phyloP scores from a whole-genome alignment of 1,139 yeast genomes.

The Scheffersomyces segobiensis region DNA sequence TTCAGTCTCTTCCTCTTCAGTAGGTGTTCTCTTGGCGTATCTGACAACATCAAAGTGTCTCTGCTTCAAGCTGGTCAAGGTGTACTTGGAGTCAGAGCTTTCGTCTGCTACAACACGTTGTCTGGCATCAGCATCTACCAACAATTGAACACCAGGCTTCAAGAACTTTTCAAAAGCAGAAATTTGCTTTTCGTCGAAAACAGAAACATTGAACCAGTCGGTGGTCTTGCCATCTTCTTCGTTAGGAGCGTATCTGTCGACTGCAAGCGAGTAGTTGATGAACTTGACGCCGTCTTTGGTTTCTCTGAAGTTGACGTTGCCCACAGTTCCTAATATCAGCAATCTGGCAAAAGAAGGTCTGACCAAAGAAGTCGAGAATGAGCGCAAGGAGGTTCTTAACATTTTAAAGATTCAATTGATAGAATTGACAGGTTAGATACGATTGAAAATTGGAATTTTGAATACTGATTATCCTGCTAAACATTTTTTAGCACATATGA shows the following conservation, averaged over 20 bases:
- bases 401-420: constrained; percentile 11
- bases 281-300: constrained; percentile 39
- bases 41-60: constrained; percentile 38
- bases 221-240: constrained; percentile 32
- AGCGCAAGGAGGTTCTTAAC: constrained; percentile 34
- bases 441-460: no score
- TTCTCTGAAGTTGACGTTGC: constrained; percentile 38
- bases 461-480: neutral
- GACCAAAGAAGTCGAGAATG: constrained; percentile 32
- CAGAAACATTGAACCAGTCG: constrained; percentile 46
- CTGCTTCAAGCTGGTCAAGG: constrained; percentile 37
- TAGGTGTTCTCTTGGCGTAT: constrained; percentile 31
- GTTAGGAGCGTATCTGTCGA: constrained; percentile 36
- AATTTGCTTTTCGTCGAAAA: constrained; percentile 42
- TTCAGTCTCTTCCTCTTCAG: constrained; percentile 6
- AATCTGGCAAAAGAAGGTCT: constrained; percentile 43
- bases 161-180: constrained; percentile 38
- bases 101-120: constrained; percentile 38
- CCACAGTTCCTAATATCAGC: constrained; percentile 46
- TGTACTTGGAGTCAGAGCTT: constrained; percentile 30
- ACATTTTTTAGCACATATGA: neutral
- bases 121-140: constrained; percentile 44
- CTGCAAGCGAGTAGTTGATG: constrained; percentile 46
- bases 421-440: neutral
- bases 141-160: constrained; percentile 44